phyloP scores from a whole-genome alignment of 2,329 filamentous ascomycete genomes.

The Aspergillus sp. region DNA sequence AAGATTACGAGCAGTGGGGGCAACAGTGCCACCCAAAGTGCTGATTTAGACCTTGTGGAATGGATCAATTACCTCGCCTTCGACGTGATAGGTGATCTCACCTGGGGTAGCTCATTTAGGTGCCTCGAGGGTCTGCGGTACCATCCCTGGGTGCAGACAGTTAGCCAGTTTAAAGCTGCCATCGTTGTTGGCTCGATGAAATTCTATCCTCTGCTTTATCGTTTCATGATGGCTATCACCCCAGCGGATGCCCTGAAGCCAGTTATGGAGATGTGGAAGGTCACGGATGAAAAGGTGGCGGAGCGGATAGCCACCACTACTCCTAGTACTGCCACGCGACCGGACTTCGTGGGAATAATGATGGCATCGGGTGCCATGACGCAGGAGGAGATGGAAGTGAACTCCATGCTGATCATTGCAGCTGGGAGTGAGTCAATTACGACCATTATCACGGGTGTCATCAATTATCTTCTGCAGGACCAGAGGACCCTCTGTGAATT shows the following conservation, averaged over 20 bases:
- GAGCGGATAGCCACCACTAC: not conserved
- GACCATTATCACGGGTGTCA: constrained; percentile 1
- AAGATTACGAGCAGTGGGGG: not conserved
- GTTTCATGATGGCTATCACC: not conserved
- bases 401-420: constrained; percentile 4
- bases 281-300: not conserved
- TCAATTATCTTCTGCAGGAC: constrained; percentile 9
- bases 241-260: not conserved
- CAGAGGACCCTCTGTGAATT: not conserved
- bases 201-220: constrained; percentile 1
- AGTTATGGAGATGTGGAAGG: not conserved
- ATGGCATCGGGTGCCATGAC: not conserved
- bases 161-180: not conserved
- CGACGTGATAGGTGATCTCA: constrained; percentile 18
- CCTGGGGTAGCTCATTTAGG: constrained; percentile 13
- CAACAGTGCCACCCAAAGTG: not conserved
- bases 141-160: constrained; percentile 9
- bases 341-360: constrained; percentile 12
- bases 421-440: constrained; percentile 15
- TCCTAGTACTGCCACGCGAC: not conserved
- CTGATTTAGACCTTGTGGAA: constrained; percentile 9
- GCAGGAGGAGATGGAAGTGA: constrained; percentile 11
- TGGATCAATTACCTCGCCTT: constrained; percentile 18
- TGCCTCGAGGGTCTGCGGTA: constrained; percentile 8
- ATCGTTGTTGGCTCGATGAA: not conserved